phyloP scores from a whole-genome alignment of 768 basidiomycete species.

The Agrocybe praecox region DNA sequence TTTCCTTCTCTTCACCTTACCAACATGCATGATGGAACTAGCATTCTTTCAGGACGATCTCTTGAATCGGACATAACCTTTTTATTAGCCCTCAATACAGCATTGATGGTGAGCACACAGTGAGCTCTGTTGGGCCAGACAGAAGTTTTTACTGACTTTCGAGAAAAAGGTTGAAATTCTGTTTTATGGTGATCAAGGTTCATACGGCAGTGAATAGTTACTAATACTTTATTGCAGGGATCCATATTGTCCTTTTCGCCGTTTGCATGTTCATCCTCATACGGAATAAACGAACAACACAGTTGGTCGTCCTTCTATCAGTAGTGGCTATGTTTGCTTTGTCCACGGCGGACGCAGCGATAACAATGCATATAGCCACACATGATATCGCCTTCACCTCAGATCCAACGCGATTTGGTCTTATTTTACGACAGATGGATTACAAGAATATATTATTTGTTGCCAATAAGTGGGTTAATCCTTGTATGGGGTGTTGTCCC shows the following conservation, averaged over 20 bases:
- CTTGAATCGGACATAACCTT: neutral
- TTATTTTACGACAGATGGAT: neutral
- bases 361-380: conserved; percentile 3
- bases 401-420: neutral
- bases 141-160: neutral
- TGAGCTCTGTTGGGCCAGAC: neutral
- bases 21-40: too few species aligned
- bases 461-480: conserved; percentile 9
- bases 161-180: neutral
- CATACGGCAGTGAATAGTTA: neutral
- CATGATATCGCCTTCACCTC: conserved; percentile 6
- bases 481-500: neutral
- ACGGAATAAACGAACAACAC: neutral
- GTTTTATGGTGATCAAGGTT: neutral
- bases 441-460: conserved; percentile 7
- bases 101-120: neutral
- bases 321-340: conserved; percentile 9
- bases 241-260: conserved; percentile 9
- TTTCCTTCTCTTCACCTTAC: too few species aligned
- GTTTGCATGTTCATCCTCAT: conserved; percentile 10
- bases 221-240: neutral
- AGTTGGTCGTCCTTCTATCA: conserved; percentile 7
- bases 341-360: conserved; percentile 9
- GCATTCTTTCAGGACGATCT: too few species aligned
- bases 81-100: neutral